These are phyloP conservation scores for Leishmania amazonensis DNA, from an alignment of 208 protist genomes.

Conservation along the genomic window DNA sequence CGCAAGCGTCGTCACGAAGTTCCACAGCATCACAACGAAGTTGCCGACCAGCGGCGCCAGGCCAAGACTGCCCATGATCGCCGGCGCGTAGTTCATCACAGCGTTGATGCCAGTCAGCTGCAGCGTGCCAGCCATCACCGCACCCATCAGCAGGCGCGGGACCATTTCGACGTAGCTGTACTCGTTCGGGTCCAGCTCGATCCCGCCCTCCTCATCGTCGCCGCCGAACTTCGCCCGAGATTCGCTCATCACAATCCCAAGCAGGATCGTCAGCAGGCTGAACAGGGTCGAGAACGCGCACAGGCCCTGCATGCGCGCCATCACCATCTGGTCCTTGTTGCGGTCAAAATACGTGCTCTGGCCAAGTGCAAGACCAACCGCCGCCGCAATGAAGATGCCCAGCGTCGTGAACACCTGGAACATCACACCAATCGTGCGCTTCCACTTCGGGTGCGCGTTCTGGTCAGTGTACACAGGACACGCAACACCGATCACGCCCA, in stretches of 20 bases:
- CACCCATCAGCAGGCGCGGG: constrained; percentile 48
- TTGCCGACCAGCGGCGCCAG: constrained; percentile 74
- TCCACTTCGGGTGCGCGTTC: constrained; percentile 64
- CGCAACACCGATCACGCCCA: constrained; percentile 65
- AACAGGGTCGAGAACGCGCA: constrained; percentile 68
- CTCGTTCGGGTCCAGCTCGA: constrained; percentile 40
- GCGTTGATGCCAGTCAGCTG: constrained; percentile 90
- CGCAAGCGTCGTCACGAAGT: constrained; percentile 82
- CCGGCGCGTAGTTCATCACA: constrained; percentile 88
- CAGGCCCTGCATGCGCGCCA: constrained; percentile 68
- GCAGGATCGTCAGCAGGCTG: constrained; percentile 53
- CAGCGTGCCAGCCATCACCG: constrained; percentile 57
- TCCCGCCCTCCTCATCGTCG: constrained; percentile 13
- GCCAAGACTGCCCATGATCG: constrained; percentile 70
- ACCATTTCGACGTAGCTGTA: constrained; percentile 56
- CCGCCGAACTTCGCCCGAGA: constrained; percentile 28
- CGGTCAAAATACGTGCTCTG: constrained; percentile 41
- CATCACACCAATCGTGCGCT: constrained; percentile 63
- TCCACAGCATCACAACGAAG: constrained; percentile 86
- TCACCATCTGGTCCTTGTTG: constrained; percentile 43
- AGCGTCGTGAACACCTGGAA: constrained; percentile 87
- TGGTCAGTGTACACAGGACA: constrained; percentile 79
- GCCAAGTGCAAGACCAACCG: constrained; percentile 60
- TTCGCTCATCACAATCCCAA: constrained; percentile 12
- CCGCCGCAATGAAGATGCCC: constrained; percentile 79